Evolutionary conservation across 768 basidiomycete species (phyloP).

Genomic region (Pluteus cervinus): DNA sequence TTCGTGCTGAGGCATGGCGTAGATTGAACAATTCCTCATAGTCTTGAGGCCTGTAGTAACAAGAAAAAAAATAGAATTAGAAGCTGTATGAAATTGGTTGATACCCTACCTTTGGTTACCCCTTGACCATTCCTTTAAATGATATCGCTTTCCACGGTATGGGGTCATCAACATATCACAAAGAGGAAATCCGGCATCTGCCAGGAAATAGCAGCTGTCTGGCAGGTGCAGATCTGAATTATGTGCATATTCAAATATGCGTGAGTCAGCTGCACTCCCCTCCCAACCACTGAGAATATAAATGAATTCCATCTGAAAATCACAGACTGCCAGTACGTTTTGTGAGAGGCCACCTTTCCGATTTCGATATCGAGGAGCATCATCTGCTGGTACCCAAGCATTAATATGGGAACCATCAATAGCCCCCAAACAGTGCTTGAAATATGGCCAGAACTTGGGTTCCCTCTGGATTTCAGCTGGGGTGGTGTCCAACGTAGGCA

Average conservation of each 20-base stretch:
- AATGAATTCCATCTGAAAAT: conserved; percentile 26
- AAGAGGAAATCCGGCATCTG: conserved; percentile 28
- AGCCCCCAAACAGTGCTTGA: conserved; percentile 20
- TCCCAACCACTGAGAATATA: conserved; percentile 37
- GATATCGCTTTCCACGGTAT: conserved; percentile 17
- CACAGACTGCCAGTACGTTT: conserved; percentile 29
- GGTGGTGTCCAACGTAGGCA: too few species aligned
- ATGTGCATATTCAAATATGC: conserved; percentile 23
- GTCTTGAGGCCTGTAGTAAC: conserved; percentile 21
- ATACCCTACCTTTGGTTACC: conserved; percentile 11
- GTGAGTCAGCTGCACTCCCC: conserved; percentile 28
- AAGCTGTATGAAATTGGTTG: conserved; percentile 4
- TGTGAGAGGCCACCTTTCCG: conserved; percentile 29
- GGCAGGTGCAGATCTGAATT: conserved; percentile 22
- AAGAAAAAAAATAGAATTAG: conserved; percentile 7
- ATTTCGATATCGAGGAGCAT: conserved; percentile 14
- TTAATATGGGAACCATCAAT: conserved; percentile 29
- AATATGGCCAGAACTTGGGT: conserved; percentile 27
- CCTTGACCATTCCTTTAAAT: conserved; percentile 18
- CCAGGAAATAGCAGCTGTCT: conserved; percentile 26
- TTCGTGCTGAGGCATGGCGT: conserved; percentile 28
- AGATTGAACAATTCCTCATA: conserved; percentile 37
- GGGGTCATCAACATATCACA: conserved; percentile 30
- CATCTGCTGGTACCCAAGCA: conserved; percentile 11
- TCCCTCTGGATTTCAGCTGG: conserved; percentile 19